Percentiles rank a stretch among this genome's conserved stretches.
Conservation (phyloP, 305 asterid species). For the Plantago coronopus region DNA sequence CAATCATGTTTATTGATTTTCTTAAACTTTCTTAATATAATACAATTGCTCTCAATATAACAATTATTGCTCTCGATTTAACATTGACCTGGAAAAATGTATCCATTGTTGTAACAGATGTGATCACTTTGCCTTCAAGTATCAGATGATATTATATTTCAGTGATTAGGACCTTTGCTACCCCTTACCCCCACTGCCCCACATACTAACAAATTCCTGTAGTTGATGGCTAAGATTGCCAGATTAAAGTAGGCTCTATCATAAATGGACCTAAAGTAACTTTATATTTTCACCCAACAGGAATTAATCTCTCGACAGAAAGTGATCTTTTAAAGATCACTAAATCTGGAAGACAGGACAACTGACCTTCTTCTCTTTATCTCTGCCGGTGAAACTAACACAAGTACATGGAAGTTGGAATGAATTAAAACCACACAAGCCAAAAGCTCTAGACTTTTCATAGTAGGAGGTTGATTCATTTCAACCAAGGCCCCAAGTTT, state of each 20-base stretch:
- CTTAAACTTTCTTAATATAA: too few relatives aligned
- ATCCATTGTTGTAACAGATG: too few relatives aligned
- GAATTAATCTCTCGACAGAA: too few relatives aligned
- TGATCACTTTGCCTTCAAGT: conserved; percentile 3
- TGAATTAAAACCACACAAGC: neutral
- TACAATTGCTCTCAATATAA: too few relatives aligned
- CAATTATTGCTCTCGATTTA: too few relatives aligned
- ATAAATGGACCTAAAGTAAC: neutral
- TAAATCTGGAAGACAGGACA: neutral
- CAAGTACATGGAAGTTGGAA: neutral
- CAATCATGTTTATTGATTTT: too few relatives aligned
- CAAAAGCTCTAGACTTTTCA: neutral
- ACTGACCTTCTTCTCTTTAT: neutral
- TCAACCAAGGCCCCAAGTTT: neutral
- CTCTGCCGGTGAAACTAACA: neutral
- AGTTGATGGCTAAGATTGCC: conserved; percentile 1
- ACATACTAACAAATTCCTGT: conserved; percentile 8
- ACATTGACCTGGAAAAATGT: neutral
- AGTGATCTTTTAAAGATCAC: neutral
- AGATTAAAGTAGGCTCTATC: neutral
- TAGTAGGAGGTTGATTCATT: neutral
- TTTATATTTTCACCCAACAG: too few relatives aligned
- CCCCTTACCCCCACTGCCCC: conserved; percentile 12
- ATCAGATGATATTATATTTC: neutral
- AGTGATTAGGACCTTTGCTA: too few relatives aligned